Conservation (phyloP, 2,329 filamentous ascomycete genomes). For the Balansia obtecta region DNA sequence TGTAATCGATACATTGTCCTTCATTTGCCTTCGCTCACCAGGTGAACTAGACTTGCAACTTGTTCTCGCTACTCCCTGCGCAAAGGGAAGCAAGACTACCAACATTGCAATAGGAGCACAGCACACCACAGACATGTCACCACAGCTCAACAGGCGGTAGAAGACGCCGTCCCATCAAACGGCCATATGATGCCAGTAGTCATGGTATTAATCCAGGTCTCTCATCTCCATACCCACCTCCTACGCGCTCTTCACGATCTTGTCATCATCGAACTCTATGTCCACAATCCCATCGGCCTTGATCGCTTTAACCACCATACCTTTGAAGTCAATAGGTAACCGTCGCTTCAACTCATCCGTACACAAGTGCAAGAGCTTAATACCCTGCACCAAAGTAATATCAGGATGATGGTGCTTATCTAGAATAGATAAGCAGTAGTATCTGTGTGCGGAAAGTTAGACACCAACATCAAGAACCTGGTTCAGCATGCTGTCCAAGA, state of each 20-base stretch:
- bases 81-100: no score
- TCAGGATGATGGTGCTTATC: conserved; percentile 98
- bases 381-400: conserved; percentile 76
- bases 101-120: background rate
- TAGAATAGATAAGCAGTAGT: conserved; percentile 94
- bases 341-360: conserved; percentile 94
- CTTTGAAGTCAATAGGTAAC: conserved; percentile 98
- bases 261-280: conserved; percentile 74
- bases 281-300: conserved; percentile 87
- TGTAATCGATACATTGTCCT: no score
- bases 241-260: conserved; percentile 50
- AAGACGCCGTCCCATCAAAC: background rate
- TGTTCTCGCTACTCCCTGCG: no score
- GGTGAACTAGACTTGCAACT: no score
- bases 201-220: conserved; percentile 25
- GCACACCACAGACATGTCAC: background rate
- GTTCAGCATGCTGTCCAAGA: background rate
- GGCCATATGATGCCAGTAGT: conserved; percentile 5
- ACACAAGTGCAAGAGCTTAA: conserved; percentile 89
- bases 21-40: no score
- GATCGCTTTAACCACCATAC: conserved; percentile 84
- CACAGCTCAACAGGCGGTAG: background rate
- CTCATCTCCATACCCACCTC: conserved; percentile 5
- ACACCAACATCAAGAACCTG: background rate
- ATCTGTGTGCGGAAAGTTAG: conserved; percentile 36